Evolutionary conservation across 768 basidiomycete genomes (phyloP).

Genomic region (Trametes punicea): DNA sequence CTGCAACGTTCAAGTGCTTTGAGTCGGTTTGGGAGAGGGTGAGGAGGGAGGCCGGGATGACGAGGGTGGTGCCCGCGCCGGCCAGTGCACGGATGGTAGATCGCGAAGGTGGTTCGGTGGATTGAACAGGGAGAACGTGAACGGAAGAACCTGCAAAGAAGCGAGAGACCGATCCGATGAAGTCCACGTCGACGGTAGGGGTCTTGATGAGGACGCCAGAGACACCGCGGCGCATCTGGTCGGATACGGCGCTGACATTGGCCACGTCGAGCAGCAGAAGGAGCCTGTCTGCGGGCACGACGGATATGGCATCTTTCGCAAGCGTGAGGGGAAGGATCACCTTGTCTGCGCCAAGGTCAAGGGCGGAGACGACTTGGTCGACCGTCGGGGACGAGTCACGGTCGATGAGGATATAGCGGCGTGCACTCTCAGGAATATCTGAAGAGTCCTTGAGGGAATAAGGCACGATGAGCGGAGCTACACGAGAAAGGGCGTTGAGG

Average conservation of each 20-base stretch:
- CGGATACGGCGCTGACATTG: slow-evolving; percentile 71
- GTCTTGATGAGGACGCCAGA: slow-evolving; percentile 82
- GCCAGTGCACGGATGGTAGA: slow-evolving; percentile 59
- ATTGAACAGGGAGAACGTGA: slow-evolving; percentile 50
- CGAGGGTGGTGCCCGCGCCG: slow-evolving; percentile 57
- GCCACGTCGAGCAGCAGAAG: slow-evolving; percentile 73
- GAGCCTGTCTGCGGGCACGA: slow-evolving; percentile 68
- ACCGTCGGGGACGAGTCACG: slow-evolving; percentile 40
- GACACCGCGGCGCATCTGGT: slow-evolving; percentile 67
- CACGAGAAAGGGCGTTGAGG: slow-evolving; percentile 59
- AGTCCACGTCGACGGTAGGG: slow-evolving; percentile 65
- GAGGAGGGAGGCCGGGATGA: slow-evolving; percentile 71
- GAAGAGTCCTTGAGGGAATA: slow-evolving; percentile 26
- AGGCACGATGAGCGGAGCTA: slow-evolving; percentile 72
- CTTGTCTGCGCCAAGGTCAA: slow-evolving; percentile 80
- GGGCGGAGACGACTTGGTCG: slow-evolving; percentile 57
- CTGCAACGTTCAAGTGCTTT: slow-evolving; percentile 66
- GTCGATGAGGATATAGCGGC: slow-evolving; percentile 56
- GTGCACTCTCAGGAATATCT: slow-evolving; percentile 30
- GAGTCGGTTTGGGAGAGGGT: slow-evolving; percentile 53
- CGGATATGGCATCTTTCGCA: slow-evolving; percentile 63
- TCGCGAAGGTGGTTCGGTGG: slow-evolving; percentile 50
- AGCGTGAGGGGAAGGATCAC: slow-evolving; percentile 69
- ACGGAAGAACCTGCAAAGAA: slow-evolving; percentile 67
- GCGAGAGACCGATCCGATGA: slow-evolving; percentile 71